Base-by-base conservation (phyloP, 2,329 filamentous ascomycete species). In the Xylariaceae sp. region DNA sequence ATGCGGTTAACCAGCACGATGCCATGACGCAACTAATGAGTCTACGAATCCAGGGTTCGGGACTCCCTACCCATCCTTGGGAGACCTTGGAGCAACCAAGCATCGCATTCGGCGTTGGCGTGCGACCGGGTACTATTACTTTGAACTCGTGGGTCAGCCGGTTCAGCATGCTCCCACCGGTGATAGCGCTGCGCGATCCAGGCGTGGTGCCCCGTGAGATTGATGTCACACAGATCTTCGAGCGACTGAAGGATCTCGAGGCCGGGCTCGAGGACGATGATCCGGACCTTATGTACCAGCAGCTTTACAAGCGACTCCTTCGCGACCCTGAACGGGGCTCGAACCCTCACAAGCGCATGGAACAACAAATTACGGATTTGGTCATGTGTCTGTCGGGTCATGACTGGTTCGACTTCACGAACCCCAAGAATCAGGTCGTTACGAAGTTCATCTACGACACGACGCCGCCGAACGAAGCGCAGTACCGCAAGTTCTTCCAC, bases 51-150 rank as follows among this genome's bases (percentile, higher is more conserved):
- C 71, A 75, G 53, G 74, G 75, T 19, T 63, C 65, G 3, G 61
- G 62, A 3, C 61, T 61, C 15, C 72, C 79, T 42, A 65, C 67
- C 2, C 67, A 74, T 55, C 85, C 84, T 2, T 89, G 84, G 87
- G 80, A 86, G 57, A 85, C 86, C 1, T 74, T 90, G 22, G 87
- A 91, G 65, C 86, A 89, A 63, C 87, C 87, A 4, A 88, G 85
- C 66, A 83, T 84, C 68, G 77, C 83, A 0, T 88, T 87, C 66
- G 80, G 78, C 59, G 86, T 83, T 67, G 87, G 87, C 12, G 73
- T 74, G 47, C 76, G 80, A 19, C 82, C 86, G 0, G 87, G 87
- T 5, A 90, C 87, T 1, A 80, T 87, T 48, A 89, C 86, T 0
- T 72, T 91, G 47, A 89, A 87, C 61, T 80, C 84, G 58, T 89